phyloP scores from a whole-genome alignment of 2,329 filamentous ascomycete genomes.

The Epicoccum nigrum region DNA sequence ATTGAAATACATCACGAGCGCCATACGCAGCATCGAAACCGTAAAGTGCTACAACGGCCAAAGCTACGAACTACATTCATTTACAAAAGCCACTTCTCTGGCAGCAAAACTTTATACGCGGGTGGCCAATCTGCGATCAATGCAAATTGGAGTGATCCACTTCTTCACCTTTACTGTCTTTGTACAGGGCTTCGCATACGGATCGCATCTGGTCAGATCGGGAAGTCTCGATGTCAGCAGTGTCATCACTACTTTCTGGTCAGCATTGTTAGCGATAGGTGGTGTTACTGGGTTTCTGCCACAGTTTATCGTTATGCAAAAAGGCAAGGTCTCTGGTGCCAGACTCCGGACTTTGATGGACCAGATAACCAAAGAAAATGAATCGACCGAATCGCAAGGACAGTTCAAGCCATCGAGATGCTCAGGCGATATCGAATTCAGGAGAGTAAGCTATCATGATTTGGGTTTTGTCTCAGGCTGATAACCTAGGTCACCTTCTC shows the following conservation, averaged over 20 bases:
- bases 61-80: constrained; percentile 70
- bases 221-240: constrained; percentile 66
- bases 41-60: constrained; percentile 87
- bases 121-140: constrained; percentile 71
- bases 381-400: constrained; percentile 20
- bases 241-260: constrained; percentile 85
- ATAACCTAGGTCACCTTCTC: constrained; percentile 73
- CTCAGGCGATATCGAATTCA: constrained; percentile 71
- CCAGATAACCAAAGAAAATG: constrained; percentile 38
- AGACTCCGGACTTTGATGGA: constrained; percentile 60
- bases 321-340: constrained; percentile 76
- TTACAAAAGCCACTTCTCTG: constrained; percentile 61
- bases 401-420: constrained; percentile 51
- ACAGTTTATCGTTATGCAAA: constrained; percentile 77
- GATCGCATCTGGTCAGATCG: constrained; percentile 69
- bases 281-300: constrained; percentile 76
- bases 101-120: constrained; percentile 69
- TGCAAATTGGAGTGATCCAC: constrained; percentile 75
- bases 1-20: constrained; percentile 72
- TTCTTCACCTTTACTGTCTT: constrained; percentile 81
- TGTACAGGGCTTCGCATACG: constrained; percentile 89
- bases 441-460: constrained; percentile 60
- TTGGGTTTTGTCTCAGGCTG: neutral
- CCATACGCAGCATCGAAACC: constrained; percentile 76
- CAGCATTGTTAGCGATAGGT: constrained; percentile 76